Evolutionary conservation across 1,139 yeast species (phyloP), one percentile per base, ranked within the genome.

Genomic region (Suhomyces coccinellae): DNA sequence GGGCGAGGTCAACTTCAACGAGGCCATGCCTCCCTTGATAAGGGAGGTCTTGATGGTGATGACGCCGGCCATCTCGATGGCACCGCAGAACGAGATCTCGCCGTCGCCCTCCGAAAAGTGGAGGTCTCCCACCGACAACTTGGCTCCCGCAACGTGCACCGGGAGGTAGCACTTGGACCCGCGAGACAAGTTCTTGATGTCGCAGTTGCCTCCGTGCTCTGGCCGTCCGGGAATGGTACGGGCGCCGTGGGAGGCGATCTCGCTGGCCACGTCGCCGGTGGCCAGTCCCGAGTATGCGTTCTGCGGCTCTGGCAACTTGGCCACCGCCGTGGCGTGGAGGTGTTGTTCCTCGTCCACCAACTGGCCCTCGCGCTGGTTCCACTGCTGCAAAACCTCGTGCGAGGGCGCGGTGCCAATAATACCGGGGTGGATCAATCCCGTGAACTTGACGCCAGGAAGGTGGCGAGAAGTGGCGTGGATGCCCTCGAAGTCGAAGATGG

Each of bases 71-170:
- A 75, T 75, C 54, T 75, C 81, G 53, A 76, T 74, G 13, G 79
- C 81, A 14, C 81, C 81, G 54, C 81, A 76, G 53, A 75, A 75
- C 4, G 79, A 70, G 35, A 75, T 73, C 51, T 75, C 80, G 9
- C 80, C 80, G 50, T 75, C 80, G 14, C 80, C 81, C 55, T 75
- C 80, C 13, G 76, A 68, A 54, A 75, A 75, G 54, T 75, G 80
- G 35, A 75, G 58, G 51, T 75, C 80, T 2, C 80, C 80, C 33
- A 75, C 59, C 10, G 77, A 70, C 26, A 75, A 62, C 52, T 71
- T 71, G 31, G 77, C 81, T 3, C 80, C 80, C 13, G 60, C 57
- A 20, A 75, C 71, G 54, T 75, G 62, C 13, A 73, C 76, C 4
- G 80, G 80, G 43, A 75, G 61, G 51, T 72, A 75, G 32, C 71